Percentiles rank a stretch among this genome's conserved stretches.
Conservation (phyloP, 768 basidiomycete genomes). For the Suillus spraguei region DNA sequence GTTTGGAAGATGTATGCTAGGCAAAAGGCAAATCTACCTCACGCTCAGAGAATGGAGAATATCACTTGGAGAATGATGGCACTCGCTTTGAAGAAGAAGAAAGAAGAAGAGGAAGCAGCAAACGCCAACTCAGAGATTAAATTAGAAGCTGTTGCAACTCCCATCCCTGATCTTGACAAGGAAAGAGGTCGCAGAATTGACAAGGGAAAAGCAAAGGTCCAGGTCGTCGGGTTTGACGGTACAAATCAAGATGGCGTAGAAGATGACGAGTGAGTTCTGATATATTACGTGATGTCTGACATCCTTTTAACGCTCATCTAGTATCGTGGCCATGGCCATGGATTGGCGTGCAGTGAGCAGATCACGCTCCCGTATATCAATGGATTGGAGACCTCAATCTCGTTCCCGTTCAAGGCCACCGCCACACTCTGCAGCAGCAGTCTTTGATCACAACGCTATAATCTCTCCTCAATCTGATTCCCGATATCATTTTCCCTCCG, state of each 20-base stretch:
- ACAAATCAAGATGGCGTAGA: constrained; percentile 69
- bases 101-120: constrained; percentile 63
- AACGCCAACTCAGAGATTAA: constrained; percentile 25
- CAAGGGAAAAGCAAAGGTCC: constrained; percentile 79
- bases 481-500: constrained; percentile 47
- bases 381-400: constrained; percentile 87
- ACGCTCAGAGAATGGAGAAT: constrained; percentile 97
- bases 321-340: constrained; percentile 82
- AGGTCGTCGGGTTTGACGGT: constrained; percentile 82
- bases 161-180: constrained; percentile 31
- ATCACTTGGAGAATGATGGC: constrained; percentile 99
- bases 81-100: constrained; percentile 87
- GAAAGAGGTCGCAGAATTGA: constrained; percentile 75
- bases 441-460: constrained; percentile 49
- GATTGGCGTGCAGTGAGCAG: constrained; percentile 93
- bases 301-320: constrained; percentile 31
- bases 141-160: constrained; percentile 19
- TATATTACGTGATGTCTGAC: constrained; percentile 22
- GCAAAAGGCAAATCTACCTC: constrained; percentile 86
- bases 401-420: constrained; percentile 80
- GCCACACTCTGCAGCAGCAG: constrained; percentile 50
- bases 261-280: constrained; percentile 69
- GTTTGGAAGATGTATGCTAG: constrained; percentile 97
- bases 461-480: constrained; percentile 40
- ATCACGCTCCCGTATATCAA: constrained; percentile 85